Conservation (phyloP, 1,139 yeast species). For the Keqinozyma sinolaborantium region DNA sequence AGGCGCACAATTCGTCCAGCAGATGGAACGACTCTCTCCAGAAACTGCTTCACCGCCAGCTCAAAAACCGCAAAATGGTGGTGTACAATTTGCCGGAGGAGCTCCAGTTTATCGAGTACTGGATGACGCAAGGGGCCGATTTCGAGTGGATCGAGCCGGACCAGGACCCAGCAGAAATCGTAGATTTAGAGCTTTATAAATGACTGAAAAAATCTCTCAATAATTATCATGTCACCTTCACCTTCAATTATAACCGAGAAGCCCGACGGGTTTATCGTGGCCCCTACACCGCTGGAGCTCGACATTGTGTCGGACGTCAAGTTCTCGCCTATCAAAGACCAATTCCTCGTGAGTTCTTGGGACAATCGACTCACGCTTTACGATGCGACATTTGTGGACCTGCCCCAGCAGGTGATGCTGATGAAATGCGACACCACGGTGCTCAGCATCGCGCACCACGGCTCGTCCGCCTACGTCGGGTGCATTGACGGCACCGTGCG, state of each 20-base stretch:
- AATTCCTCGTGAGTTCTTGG: slow-evolving; percentile 41
- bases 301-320: slow-evolving; percentile 29
- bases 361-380: slow-evolving; percentile 36
- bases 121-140: slow-evolving; percentile 32
- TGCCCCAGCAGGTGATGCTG: slow-evolving; percentile 8
- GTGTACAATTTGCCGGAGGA: slow-evolving; percentile 34
- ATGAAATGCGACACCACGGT: slow-evolving; percentile 17
- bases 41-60: slow-evolving; percentile 19
- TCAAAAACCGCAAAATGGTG: slow-evolving; percentile 27
- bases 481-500: slow-evolving; percentile 39
- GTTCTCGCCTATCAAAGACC: slow-evolving; percentile 23
- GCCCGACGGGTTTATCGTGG: slow-evolving; percentile 1
- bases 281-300: slow-evolving; percentile 17
- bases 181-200: slow-evolving; percentile 5
- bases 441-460: slow-evolving; percentile 14
- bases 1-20: slow-evolving; percentile 4
- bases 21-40: slow-evolving; percentile 13
- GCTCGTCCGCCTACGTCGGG: slow-evolving; percentile 26
- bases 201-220: background rate
- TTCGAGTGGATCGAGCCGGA: slow-evolving; percentile 48
- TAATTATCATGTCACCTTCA: background rate
- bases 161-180: slow-evolving; percentile 43
- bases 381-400: slow-evolving; percentile 16
- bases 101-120: slow-evolving; percentile 32
- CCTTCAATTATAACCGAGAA: background rate